Evolutionary conservation across 345 rosid species (phyloP), one percentile per base, ranked within the genome.

Genomic region (Camelina sativa): DNA sequence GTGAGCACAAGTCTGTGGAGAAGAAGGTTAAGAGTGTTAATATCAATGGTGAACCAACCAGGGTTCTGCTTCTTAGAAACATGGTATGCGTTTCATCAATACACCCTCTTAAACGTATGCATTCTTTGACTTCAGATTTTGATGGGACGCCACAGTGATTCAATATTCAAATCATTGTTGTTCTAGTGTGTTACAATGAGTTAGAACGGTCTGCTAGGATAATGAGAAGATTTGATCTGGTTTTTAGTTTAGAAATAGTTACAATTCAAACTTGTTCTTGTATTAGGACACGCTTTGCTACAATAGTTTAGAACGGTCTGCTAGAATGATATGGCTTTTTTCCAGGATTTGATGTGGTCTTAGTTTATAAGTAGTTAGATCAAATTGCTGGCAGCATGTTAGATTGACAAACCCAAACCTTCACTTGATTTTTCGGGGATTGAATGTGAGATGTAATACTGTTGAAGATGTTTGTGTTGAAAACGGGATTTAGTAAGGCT

Each of bases 1-100:
- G 94, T 54, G 98, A 89, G 76, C 71, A 77, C 3, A 93, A 91
- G 75, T 44, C 81, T 72, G 41, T 71, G 4, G 97, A 92, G 75
- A 92, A 95, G 88, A 96, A 96, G 87, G 95, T 85, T 69, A 92
- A 92, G 86, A 85, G 93, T 83, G 98, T 88, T 2, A 91, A 76
- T 77, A 80, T 92, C 79, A 88, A 85, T 79, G 96, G 96, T 50
- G 82, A 85, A 17, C 99, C 98, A 2, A 92, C 99, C 47, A 84
- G 89, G 19, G 96, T 95, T 63, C 67, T 95, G 86, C 79, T 95
- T 56, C 97, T 95, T 25, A 84, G 88, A 75, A 95, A 96, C 86
- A 96, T 96, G 99, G 97, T 96, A 79, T 65, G 83, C 10, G 3
- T 11, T 9, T 20, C n/a, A n/a, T 71, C 28, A 35, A 38, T 0